phyloP scores from a whole-genome alignment of 2,329 filamentous ascomycete species.

The Penicillium palitans region DNA sequence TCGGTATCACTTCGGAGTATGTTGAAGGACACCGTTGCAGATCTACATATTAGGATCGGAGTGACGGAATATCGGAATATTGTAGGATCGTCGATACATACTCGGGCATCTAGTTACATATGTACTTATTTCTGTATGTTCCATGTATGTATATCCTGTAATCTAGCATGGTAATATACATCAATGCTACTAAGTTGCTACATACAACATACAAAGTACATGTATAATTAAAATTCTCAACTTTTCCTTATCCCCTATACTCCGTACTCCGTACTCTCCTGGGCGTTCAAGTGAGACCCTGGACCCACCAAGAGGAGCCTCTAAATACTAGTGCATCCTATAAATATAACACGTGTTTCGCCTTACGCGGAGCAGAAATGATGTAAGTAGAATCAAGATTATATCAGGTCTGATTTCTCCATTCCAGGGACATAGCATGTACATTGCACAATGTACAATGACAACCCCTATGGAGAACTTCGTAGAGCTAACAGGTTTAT shows the following conservation, averaged over 20 bases:
- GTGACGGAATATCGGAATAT: background rate
- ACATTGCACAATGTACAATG: background rate
- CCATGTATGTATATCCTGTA: background rate
- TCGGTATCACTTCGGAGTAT: background rate
- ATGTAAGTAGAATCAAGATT: background rate
- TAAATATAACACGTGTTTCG: conserved; percentile 1
- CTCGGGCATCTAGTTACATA: background rate
- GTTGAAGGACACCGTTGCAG: conserved; percentile 1
- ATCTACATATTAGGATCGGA: conserved; percentile 11
- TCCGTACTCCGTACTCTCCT: too few species aligned
- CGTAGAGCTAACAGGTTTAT: background rate
- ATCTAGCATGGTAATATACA: too few species aligned
- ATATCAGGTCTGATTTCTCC: background rate
- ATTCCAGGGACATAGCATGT: background rate
- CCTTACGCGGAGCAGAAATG: background rate
- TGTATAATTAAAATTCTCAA: background rate
- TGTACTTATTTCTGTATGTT: background rate
- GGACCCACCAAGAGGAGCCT: conserved; percentile 18
- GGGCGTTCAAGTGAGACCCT: conserved; percentile 16
- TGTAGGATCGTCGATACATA: background rate
- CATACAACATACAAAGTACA: background rate
- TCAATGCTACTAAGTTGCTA: background rate
- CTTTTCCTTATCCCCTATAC: background rate
- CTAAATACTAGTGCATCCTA: background rate
- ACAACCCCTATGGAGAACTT: background rate